Percentiles rank a stretch among this genome's conserved stretches.
phyloP scores from a whole-genome alignment of 352 stramenopile species.

The Globisporangium middletonii region DNA sequence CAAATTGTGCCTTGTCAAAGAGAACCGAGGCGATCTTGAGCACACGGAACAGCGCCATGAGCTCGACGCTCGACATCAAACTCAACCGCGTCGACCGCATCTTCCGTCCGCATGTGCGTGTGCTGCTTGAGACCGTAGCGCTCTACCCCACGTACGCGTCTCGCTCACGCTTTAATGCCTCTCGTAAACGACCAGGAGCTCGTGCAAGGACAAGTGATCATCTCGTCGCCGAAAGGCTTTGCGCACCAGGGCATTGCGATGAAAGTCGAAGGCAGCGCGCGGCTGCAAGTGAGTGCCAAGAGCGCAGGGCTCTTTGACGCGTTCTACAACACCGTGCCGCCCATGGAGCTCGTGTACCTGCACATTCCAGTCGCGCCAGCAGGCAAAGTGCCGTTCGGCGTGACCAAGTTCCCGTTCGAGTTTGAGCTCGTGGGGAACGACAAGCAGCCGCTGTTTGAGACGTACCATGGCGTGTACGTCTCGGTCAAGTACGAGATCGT shows the following conservation, averaged over 20 bases:
- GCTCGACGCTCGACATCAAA: conserved; percentile 80
- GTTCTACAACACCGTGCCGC: conserved; percentile 72
- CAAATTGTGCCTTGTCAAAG: too few relatives aligned
- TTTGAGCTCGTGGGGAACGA: conserved; percentile 75
- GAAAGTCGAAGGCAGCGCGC: conserved; percentile 78
- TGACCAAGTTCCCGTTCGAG: conserved; percentile 88
- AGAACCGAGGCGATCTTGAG: too few relatives aligned
- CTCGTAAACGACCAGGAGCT: conserved; percentile 37
- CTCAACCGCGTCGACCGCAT: conserved; percentile 83
- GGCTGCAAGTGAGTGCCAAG: conserved; percentile 78
- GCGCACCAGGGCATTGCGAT: conserved; percentile 76
- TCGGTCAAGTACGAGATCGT: conserved; percentile 89
- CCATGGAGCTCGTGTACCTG: conserved; percentile 80
- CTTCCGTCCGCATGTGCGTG: conserved; percentile 70
- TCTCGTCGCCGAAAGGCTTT: conserved; percentile 82
- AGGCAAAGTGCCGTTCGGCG: conserved; percentile 70
- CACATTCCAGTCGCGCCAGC: conserved; percentile 63
- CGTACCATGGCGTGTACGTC: conserved; percentile 91
- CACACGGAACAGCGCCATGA: conserved; percentile 18
- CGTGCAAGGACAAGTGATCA: conserved; percentile 81
- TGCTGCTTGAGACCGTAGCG: not conserved
- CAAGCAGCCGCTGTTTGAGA: conserved; percentile 76
- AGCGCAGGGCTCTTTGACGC: conserved; percentile 77
- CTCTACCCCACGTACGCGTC: not conserved
- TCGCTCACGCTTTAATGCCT: too few relatives aligned